These are phyloP conservation scores for Escovopsis sp. DNA, from an alignment of 2,329 filamentous ascomycete genomes.

Conservation along the genomic window DNA sequence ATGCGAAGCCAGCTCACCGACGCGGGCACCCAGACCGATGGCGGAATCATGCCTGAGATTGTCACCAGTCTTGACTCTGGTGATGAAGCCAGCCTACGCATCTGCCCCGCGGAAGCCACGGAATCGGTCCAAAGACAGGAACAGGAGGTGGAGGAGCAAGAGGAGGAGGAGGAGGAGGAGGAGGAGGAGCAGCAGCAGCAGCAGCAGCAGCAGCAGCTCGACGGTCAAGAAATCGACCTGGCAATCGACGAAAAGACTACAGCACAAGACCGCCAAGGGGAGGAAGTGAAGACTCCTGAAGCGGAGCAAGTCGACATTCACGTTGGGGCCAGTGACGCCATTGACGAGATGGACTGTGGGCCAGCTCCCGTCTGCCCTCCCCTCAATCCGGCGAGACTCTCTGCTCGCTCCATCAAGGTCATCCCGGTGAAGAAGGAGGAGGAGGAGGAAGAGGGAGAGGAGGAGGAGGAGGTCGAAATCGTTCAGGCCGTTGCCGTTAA, in stretches of 20 bases:
- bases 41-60: conserved; percentile 36
- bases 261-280: no score
- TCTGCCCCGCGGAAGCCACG: conserved; percentile 24
- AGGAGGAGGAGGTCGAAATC: no score
- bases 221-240: not conserved
- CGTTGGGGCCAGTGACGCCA: no score
- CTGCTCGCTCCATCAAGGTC: no score
- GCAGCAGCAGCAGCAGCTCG: not conserved
- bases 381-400: no score
- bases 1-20: conserved; percentile 58
- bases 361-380: not conserved
- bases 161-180: conserved; percentile 2
- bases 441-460: conserved; percentile 26
- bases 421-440: conserved; percentile 20
- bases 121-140: no score
- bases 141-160: conserved; percentile 3
- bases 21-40: conserved; percentile 48
- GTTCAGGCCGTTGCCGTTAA: conserved; percentile 18
- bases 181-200: not conserved
- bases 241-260: no score
- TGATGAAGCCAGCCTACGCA: conserved; percentile 32
- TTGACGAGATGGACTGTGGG: not conserved
- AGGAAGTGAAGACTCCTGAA: no score
- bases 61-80: conserved; percentile 40
- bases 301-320: no score